A percentile compares a stretch with the other conserved stretches of the same genome.
Evolutionary conservation across 306 rosid species (phyloP).

Genomic region (Carpinus viminea): DNA sequence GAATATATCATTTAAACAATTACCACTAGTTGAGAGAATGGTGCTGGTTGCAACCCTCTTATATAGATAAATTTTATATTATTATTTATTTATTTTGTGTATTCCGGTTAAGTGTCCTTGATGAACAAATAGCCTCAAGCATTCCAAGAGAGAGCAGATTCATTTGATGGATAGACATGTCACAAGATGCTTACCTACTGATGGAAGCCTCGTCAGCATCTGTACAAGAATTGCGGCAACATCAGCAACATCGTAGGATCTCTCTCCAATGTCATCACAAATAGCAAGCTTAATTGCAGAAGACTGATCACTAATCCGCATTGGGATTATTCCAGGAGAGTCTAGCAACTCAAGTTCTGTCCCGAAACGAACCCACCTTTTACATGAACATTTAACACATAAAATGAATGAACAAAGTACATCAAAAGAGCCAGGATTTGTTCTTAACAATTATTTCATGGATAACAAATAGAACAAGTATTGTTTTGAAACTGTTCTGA

Average conservation of each 20-base stretch:
- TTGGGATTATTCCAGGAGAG: slow-evolving; percentile 91
- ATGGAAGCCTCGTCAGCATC: slow-evolving; percentile 77
- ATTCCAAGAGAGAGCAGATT: not conserved
- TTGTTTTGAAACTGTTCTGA: slow-evolving; percentile 9
- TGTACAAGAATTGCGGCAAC: slow-evolving; percentile 88
- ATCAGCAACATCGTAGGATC: slow-evolving; percentile 76
- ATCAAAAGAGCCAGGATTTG: slow-evolving; percentile 11
- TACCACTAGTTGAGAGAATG: not conserved
- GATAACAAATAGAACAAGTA: slow-evolving; percentile 2
- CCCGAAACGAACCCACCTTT: slow-evolving; percentile 96
- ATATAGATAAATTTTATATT: not conserved
- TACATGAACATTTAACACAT: slow-evolving; percentile 19
- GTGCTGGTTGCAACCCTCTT: not conserved
- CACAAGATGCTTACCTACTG: slow-evolving; percentile 53
- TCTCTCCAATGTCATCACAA: slow-evolving; percentile 97
- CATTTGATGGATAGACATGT: not conserved
- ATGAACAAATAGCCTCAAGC: not conserved
- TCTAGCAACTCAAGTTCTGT: slow-evolving; percentile 89
- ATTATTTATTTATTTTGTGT: not conserved
- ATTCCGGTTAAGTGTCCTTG: not conserved
- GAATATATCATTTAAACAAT: not conserved
- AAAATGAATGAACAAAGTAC: not conserved
- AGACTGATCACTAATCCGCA: slow-evolving; percentile 95
- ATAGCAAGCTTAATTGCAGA: slow-evolving; percentile 96
- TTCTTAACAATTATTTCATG: slow-evolving; percentile 10